Conservation (phyloP, 1,284 basidiomycete genomes). For the Hymenochaete sp. region DNA sequence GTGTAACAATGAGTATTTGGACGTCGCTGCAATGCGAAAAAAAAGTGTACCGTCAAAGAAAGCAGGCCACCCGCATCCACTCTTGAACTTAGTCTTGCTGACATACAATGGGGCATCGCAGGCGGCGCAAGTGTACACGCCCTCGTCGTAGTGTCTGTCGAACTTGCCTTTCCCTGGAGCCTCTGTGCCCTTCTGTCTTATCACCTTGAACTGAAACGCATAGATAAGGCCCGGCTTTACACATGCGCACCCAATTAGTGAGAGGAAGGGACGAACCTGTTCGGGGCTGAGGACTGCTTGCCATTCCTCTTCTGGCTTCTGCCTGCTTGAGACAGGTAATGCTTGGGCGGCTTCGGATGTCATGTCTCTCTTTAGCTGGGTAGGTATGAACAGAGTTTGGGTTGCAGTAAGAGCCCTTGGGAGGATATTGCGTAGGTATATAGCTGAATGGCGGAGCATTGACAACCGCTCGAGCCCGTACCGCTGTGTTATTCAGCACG, state of each 20-base stretch:
- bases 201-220: constrained; percentile 63
- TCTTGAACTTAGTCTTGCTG: constrained; percentile 86
- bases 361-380: too few relatives aligned
- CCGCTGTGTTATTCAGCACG: too few relatives aligned
- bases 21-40: neutral
- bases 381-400: too few relatives aligned
- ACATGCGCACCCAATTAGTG: too few relatives aligned
- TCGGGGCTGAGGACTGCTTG: constrained; percentile 71
- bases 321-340: constrained; percentile 1
- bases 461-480: too few relatives aligned
- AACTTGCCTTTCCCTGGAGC: constrained; percentile 68
- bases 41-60: constrained; percentile 73
- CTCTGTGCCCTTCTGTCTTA: constrained; percentile 87
- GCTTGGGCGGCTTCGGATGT: constrained; percentile 3
- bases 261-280: constrained; percentile 47
- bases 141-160: constrained; percentile 56
- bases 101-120: constrained; percentile 74
- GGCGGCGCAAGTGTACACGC: constrained; percentile 68
- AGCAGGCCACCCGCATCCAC: constrained; percentile 95
- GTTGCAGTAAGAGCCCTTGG: too few relatives aligned
- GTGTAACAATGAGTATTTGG: neutral
- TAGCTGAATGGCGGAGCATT: too few relatives aligned
- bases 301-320: constrained; percentile 81
- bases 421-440: too few relatives aligned
- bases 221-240: too few relatives aligned